Conservation (phyloP, 257 asterid genomes). For the Scutellaria minor region DNA sequence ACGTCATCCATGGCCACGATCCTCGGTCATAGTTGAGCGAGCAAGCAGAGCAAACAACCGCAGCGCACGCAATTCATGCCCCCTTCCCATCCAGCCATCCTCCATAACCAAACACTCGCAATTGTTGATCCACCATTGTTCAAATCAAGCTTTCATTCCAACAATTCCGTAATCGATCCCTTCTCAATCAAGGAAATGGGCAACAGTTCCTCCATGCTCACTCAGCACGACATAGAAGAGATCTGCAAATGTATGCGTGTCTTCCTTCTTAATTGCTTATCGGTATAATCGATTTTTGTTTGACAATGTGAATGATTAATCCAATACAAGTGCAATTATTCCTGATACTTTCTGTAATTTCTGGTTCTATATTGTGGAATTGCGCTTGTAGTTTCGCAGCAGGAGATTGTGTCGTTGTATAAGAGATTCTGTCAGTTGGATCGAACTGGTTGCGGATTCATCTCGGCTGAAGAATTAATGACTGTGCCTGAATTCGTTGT, state of each 20-base stretch:
- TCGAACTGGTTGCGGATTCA: constrained; percentile 52
- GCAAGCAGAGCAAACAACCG: not conserved
- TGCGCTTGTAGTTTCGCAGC: constrained; percentile 48
- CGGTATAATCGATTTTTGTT: not conserved
- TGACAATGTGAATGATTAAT: constrained; percentile 21
- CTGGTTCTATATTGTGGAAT: not conserved
- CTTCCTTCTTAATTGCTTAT: not conserved
- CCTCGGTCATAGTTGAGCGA: constrained; percentile 11
- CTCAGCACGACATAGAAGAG: constrained; percentile 77
- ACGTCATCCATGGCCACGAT: constrained; percentile 8
- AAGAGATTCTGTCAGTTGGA: constrained; percentile 62
- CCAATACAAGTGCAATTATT: not conserved
- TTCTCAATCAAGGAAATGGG: constrained; percentile 50
- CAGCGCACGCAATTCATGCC: constrained; percentile 22
- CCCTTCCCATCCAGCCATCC: not conserved
- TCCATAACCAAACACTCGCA: not conserved
- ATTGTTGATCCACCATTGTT: constrained; percentile 18
- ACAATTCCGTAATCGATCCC: not conserved
- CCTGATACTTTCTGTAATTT: not conserved
- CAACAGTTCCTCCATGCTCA: constrained; percentile 65
- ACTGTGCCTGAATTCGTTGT: constrained; percentile 61
- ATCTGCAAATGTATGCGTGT: constrained; percentile 57
- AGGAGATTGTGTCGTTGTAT: constrained; percentile 56
- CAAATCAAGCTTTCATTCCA: constrained; percentile 20
- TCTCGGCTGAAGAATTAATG: constrained; percentile 60